These are phyloP conservation scores for Viridothelium virens DNA, from an alignment of 495 filamentous ascomycete species.

Conservation along the genomic window DNA sequence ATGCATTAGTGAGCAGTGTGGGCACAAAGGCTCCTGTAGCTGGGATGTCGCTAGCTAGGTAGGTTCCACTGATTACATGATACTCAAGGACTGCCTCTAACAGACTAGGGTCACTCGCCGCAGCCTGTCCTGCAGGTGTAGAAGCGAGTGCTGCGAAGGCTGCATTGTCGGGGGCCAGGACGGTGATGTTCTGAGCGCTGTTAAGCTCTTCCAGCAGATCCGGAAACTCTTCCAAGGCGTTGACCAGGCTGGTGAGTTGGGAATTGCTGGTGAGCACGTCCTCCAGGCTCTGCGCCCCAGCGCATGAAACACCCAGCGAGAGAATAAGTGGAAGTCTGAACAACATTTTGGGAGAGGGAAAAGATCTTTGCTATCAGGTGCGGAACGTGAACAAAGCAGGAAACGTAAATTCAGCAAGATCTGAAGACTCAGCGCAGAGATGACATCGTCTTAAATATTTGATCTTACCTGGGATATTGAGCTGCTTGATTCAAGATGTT, in stretches of 20 bases:
- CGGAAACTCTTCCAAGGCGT: slow-evolving; percentile 40
- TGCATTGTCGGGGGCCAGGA: slow-evolving; percentile 57
- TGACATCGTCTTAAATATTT: too few species aligned
- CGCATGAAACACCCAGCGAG: not conserved
- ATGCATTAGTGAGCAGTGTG: slow-evolving; percentile 44
- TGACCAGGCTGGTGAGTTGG: slow-evolving; percentile 39
- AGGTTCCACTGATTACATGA: slow-evolving; percentile 55
- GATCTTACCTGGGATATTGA: too few species aligned
- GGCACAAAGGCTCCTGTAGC: slow-evolving; percentile 45
- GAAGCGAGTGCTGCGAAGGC: slow-evolving; percentile 43
- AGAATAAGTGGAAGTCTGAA: not conserved
- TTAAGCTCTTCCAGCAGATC: slow-evolving; percentile 36
- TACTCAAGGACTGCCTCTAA: slow-evolving; percentile 50
- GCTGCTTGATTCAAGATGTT: too few species aligned
- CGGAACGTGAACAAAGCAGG: too few species aligned
- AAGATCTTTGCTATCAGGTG: not conserved
- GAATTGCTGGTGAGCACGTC: slow-evolving; percentile 33
- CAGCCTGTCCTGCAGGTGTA: slow-evolving; percentile 26
- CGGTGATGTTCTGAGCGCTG: slow-evolving; percentile 47
- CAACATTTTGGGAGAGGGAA: not conserved
- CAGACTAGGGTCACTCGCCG: slow-evolving; percentile 32
- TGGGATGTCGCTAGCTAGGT: slow-evolving; percentile 35
- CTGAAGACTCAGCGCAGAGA: too few species aligned
- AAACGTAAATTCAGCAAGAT: too few species aligned
- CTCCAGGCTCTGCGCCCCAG: slow-evolving; percentile 29